Conservation (phyloP, 495 filamentous ascomycete species). For the Penicillium verhagenii region DNA sequence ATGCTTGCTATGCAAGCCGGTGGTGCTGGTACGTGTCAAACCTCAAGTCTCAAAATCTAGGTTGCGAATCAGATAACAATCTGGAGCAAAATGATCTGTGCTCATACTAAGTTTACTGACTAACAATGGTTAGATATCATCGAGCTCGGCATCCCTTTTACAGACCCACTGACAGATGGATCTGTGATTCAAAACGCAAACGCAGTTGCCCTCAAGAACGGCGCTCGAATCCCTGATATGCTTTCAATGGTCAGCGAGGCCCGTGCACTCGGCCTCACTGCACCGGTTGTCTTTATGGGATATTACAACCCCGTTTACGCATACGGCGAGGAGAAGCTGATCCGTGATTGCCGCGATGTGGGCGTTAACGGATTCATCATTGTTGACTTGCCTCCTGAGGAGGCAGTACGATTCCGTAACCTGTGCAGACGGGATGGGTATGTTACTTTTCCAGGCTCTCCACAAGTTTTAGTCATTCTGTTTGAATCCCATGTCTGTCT, state of each 20-base stretch:
- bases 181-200: conserved; percentile 93
- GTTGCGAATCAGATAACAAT: too few species aligned
- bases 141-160: conserved; percentile 79
- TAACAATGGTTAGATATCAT: conserved; percentile 35
- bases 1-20: conserved; percentile 83
- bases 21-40: conserved; percentile 64
- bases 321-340: conserved; percentile 87
- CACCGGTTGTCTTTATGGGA: conserved; percentile 91
- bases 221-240: conserved; percentile 74
- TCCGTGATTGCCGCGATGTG: conserved; percentile 79
- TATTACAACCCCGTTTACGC: conserved; percentile 96
- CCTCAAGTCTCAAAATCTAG: not conserved
- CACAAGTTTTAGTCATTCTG: too few species aligned
- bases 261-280: conserved; percentile 68
- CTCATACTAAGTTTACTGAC: too few species aligned
- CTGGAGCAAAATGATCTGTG: too few species aligned
- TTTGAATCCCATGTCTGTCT: too few species aligned
- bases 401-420: conserved; percentile 87
- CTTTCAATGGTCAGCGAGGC: conserved; percentile 79
- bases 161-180: conserved; percentile 94
- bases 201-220: conserved; percentile 83
- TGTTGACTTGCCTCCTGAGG: conserved; percentile 94
- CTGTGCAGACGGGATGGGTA: conserved; percentile 73
- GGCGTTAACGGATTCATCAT: conserved; percentile 97
- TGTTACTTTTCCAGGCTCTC: too few species aligned